These are phyloP conservation scores for Xylariaceae sp. DNA, from an alignment of 2,329 filamentous ascomycete species.

Conservation along the genomic window DNA sequence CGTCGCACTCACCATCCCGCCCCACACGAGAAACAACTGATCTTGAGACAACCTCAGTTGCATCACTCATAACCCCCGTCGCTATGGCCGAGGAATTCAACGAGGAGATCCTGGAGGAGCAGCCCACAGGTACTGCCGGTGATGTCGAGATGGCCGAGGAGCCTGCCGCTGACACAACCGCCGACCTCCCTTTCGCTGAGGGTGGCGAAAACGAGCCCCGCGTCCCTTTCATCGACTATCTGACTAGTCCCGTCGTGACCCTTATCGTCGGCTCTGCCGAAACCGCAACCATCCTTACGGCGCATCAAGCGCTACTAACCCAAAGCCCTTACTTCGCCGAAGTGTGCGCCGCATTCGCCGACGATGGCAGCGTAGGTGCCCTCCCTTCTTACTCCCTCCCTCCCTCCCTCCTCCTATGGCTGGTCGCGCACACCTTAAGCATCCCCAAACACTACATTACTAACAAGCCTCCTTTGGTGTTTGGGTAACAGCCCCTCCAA, in stretches of 20 bases:
- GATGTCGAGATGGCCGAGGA: conserved; percentile 33
- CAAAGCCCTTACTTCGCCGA: conserved; percentile 72
- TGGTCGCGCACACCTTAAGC: too few relatives aligned
- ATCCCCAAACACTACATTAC: too few relatives aligned
- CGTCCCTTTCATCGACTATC: conserved; percentile 52
- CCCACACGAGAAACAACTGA: too few relatives aligned
- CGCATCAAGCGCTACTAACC: conserved; percentile 72
- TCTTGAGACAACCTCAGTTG: too few relatives aligned
- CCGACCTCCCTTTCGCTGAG: conserved; percentile 38
- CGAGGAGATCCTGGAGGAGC: conserved; percentile 28
- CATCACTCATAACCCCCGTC: not conserved
- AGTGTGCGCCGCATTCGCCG: conserved; percentile 57
- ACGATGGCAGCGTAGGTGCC: conserved; percentile 55
- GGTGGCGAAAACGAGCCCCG: conserved; percentile 34
- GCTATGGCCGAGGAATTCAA: conserved; percentile 29
- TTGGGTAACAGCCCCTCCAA: conserved; percentile 58
- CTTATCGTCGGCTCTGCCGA: conserved; percentile 62
- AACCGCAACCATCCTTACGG: conserved; percentile 61
- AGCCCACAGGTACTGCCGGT: conserved; percentile 25
- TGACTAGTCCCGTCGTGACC: conserved; percentile 66
- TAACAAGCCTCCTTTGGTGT: too few relatives aligned
- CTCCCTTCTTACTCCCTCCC: conserved; percentile 6
- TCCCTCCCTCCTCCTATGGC: too few relatives aligned
- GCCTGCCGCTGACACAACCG: conserved; percentile 19
- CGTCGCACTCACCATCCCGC: too few relatives aligned